Percentiles rank a stretch among this genome's conserved stretches.
These are phyloP conservation scores for Hyphodiscus sp. DNA, from an alignment of 2,329 filamentous ascomycete species.

Conservation along the genomic window DNA sequence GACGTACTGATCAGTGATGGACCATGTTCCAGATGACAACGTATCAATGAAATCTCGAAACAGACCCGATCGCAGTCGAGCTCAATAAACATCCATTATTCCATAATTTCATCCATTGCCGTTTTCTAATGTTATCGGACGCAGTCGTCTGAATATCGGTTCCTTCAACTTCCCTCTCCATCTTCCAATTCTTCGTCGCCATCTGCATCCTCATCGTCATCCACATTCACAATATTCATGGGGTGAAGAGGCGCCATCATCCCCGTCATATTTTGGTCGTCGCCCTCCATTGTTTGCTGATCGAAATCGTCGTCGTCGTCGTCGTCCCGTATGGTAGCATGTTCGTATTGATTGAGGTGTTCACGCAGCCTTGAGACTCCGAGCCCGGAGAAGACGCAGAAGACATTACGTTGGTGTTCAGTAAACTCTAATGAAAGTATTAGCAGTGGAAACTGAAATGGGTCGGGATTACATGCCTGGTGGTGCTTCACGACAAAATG, in stretches of 20 bases:
- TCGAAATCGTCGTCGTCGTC: constrained; percentile 71
- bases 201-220: constrained; percentile 16
- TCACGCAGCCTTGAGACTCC: constrained; percentile 73
- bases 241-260: constrained; percentile 12
- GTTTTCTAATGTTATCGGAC: too few species aligned
- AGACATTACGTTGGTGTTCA: constrained; percentile 87
- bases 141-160: background rate
- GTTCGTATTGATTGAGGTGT: constrained; percentile 71
- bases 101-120: too few species aligned
- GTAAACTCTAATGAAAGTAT: constrained; percentile 65
- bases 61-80: too few species aligned
- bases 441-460: background rate
- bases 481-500: constrained; percentile 82
- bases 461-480: constrained; percentile 42
- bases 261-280: constrained; percentile 42
- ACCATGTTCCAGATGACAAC: too few species aligned
- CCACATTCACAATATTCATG: constrained; percentile 12
- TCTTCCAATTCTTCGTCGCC: constrained; percentile 21
- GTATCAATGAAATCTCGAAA: too few species aligned
- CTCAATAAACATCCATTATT: too few species aligned
- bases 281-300: constrained; percentile 57
- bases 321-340: constrained; percentile 58
- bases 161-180: constrained; percentile 8
- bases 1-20: too few species aligned
- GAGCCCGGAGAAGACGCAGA: constrained; percentile 91